Evolutionary conservation across 495 filamentous ascomycete genomes (phyloP), one percentile per base, ranked within the genome.

Genomic region (Penicillium soppii): DNA sequence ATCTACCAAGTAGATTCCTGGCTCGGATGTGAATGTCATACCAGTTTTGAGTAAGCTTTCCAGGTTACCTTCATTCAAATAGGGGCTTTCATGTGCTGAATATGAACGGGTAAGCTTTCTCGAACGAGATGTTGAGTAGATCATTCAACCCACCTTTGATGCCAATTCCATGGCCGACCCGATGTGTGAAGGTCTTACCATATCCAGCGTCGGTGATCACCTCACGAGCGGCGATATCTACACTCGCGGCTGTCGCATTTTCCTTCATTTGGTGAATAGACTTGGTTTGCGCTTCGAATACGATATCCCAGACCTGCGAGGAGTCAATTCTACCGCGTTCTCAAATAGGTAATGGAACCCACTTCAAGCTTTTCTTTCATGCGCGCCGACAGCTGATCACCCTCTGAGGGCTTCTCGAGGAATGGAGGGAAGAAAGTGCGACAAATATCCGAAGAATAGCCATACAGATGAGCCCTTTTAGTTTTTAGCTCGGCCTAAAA

Each of bases 361-460:
- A 53, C 61, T 40, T 66, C 65, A 15, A 81, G 43, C 58, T 81
- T 80, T 57, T 80, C 72, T 8, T 60, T 50, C 42, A 71, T 53
- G 12, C 56, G 43, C 3, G 54, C 39, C 22, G 59, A 37, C 2
- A 56, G 37, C 9, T n/a, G 12, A 8, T 50, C 43, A 9, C 21
- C 32, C 12, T 45, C 26, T 0, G 50, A 25, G 12, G 60, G 63
- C 44, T 59, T 65, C 19, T 48, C 45, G 7, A 66, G 52, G 43
- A 69, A 73, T 22, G 53, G 70, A 27, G 54, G 69, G 51, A 80
- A 80, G 59, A 83, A 83, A 19, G 74, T 80, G 8, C 80, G 75
- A 53, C 73, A 77, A 9, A 83, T 80, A 53, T 83, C 79, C 12
- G 78, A 82, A 16, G 73, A 79, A 56, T 82, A 83, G 19, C 78